A percentile compares a stretch with the other conserved stretches of the same genome.
phyloP scores from a whole-genome alignment of 2,329 filamentous ascomycete species.

The Colletotrichum sp. region DNA sequence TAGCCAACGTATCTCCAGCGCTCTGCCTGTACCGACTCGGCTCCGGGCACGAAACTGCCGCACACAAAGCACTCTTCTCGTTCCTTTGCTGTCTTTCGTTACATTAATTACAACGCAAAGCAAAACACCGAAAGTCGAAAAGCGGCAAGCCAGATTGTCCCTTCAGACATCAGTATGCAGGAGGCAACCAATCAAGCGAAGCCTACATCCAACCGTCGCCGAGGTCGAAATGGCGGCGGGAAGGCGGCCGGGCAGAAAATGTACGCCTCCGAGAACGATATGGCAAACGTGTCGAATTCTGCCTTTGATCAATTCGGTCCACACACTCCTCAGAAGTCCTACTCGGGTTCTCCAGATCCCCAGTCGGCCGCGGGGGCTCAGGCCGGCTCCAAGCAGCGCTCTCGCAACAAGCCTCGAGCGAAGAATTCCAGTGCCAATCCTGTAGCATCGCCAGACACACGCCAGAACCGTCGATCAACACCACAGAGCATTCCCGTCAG shows the following conservation, averaged over 20 bases:
- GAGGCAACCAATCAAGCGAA: slow-evolving; percentile 35
- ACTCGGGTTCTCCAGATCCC: slow-evolving; percentile 38
- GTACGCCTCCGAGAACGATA: slow-evolving; percentile 66
- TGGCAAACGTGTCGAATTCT: slow-evolving; percentile 28
- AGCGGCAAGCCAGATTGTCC: background rate
- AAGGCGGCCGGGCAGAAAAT: slow-evolving; percentile 50
- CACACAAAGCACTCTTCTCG: background rate
- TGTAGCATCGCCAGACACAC: slow-evolving; percentile 45
- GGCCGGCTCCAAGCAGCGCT: slow-evolving; percentile 27
- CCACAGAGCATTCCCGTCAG: slow-evolving; percentile 33
- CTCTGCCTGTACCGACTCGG: background rate
- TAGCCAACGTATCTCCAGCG: background rate
- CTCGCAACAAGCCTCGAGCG: slow-evolving; percentile 22
- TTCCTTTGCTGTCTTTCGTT: background rate
- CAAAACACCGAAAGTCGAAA: background rate
- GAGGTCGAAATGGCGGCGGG: slow-evolving; percentile 34
- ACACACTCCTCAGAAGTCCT: slow-evolving; percentile 53
- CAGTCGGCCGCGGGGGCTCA: slow-evolving; percentile 32
- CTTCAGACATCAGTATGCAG: slow-evolving; percentile 30
- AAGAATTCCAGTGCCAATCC: slow-evolving; percentile 22
- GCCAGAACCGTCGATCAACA: slow-evolving; percentile 47
- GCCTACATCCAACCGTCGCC: slow-evolving; percentile 39
- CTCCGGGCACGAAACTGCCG: background rate
- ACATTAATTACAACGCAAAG: background rate
- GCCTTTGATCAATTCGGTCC: slow-evolving; percentile 38